These are phyloP conservation scores for Phaeosphaeriaceae sp. DNA, from an alignment of 2,329 filamentous ascomycete species.

Conservation along the genomic window DNA sequence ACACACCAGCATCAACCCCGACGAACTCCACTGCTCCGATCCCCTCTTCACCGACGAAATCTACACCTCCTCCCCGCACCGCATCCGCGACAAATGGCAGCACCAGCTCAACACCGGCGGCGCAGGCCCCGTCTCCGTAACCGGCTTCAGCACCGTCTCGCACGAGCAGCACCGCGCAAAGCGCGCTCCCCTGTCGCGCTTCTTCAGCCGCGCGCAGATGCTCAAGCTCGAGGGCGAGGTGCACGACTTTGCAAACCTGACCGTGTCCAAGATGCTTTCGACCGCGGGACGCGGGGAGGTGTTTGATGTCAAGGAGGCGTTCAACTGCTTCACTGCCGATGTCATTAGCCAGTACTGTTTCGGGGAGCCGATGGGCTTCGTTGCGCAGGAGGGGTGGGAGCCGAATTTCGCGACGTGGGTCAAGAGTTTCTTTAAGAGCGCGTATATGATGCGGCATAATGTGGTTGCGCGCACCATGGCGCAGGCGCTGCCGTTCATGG, in stretches of 20 bases:
- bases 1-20: slow-evolving; percentile 35
- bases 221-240: slow-evolving; percentile 32
- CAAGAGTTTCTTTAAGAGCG: slow-evolving; percentile 34
- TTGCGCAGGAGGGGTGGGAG: slow-evolving; percentile 36
- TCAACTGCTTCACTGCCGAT: slow-evolving; percentile 36
- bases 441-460: slow-evolving; percentile 39
- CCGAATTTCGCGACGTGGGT: slow-evolving; percentile 36
- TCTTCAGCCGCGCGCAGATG: slow-evolving; percentile 45
- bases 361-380: slow-evolving; percentile 35
- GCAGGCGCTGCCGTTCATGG: slow-evolving; percentile 32
- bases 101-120: slow-evolving; percentile 35
- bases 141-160: slow-evolving; percentile 36
- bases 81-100: slow-evolving; percentile 29
- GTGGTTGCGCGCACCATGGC: slow-evolving; percentile 29
- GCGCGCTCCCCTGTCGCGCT: slow-evolving; percentile 41
- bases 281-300: slow-evolving; percentile 24
- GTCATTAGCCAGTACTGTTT: slow-evolving; percentile 36
- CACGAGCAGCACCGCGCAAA: slow-evolving; percentile 43
- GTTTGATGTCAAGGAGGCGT: slow-evolving; percentile 35
- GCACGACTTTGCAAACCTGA: slow-evolving; percentile 24
- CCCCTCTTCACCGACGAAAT: slow-evolving; percentile 42
- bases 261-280: slow-evolving; percentile 25
- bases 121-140: slow-evolving; percentile 28
- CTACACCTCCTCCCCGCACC: slow-evolving; percentile 35
- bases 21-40: slow-evolving; percentile 43